These are phyloP conservation scores for Crassisporium funariophilum DNA, from an alignment of 768 basidiomycete genomes.

Conservation along the genomic window DNA sequence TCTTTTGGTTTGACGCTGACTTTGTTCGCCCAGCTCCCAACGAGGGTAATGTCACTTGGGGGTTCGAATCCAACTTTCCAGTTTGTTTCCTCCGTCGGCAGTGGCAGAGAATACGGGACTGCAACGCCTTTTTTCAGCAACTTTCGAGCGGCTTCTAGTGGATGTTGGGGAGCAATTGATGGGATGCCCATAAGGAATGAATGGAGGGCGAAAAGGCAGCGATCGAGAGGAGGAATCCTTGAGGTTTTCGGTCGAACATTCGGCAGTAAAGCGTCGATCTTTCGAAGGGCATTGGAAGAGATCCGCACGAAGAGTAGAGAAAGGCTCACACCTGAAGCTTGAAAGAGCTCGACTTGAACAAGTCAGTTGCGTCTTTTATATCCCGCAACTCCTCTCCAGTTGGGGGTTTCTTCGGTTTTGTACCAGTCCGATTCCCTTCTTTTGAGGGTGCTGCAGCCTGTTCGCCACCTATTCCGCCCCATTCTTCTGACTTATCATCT, in stretches of 20 bases:
- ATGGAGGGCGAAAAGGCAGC: constrained; percentile 70
- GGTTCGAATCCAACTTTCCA: constrained; percentile 86
- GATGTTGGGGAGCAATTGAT: constrained; percentile 59
- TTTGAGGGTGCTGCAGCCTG: constrained; percentile 7
- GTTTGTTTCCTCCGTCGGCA: constrained; percentile 76
- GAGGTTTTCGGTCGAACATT: constrained; percentile 70
- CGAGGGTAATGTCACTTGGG: constrained; percentile 74
- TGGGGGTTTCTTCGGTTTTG: constrained; percentile 53
- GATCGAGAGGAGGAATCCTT: constrained; percentile 59
- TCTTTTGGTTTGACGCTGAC: constrained; percentile 74
- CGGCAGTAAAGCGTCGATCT: constrained; percentile 83
- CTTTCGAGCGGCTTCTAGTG: constrained; percentile 61
- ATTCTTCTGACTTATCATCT: constrained; percentile 24
- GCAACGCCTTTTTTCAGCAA: constrained; percentile 57
- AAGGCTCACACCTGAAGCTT: constrained; percentile 68
- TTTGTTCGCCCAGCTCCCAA: constrained; percentile 87
- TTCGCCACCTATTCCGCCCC: constrained; percentile 27
- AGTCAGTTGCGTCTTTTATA: constrained; percentile 73
- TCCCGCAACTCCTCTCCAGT: constrained; percentile 69
- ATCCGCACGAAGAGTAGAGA: not conserved
- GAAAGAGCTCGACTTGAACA: constrained; percentile 80
- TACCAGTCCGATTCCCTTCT: constrained; percentile 15
- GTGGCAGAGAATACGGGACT: constrained; percentile 70
- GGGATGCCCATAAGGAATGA: constrained; percentile 62
- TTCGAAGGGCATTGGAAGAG: constrained; percentile 13